Conservation (phyloP, 257 asterid genomes). For the Ilex asprella region DNA sequence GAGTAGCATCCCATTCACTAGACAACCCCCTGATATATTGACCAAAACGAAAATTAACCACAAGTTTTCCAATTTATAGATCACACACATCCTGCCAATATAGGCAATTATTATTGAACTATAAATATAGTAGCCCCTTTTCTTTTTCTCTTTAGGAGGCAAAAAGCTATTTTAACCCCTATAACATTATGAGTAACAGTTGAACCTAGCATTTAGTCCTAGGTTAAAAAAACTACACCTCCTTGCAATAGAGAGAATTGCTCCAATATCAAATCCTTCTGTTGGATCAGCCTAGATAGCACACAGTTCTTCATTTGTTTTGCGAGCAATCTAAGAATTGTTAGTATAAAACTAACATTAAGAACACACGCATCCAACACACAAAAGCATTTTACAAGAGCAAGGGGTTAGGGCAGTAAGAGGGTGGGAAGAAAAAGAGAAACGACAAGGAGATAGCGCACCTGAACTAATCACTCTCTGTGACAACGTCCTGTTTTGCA, state of each 20-base stretch:
- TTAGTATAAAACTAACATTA: not conserved
- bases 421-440: not conserved
- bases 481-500: slow-evolving; percentile 84
- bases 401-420: too few relatives aligned
- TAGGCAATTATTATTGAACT: too few relatives aligned
- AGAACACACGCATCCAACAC: not conserved
- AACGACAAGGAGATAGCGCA: slow-evolving; percentile 17
- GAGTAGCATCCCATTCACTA: slow-evolving; percentile 97
- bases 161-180: too few relatives aligned
- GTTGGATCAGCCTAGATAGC: slow-evolving; percentile 78
- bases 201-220: not conserved
- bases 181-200: not conserved
- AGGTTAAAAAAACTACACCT: slow-evolving; percentile 33
- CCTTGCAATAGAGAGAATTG: slow-evolving; percentile 86
- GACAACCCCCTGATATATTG: slow-evolving; percentile 64
- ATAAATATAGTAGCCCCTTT: too few relatives aligned
- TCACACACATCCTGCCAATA: too few relatives aligned
- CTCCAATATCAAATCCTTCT: slow-evolving; percentile 83
- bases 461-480: slow-evolving; percentile 99
- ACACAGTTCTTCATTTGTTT: slow-evolving; percentile 93
- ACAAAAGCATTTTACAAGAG: too few relatives aligned
- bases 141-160: not conserved
- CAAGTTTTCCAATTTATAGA: not conserved
- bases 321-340: slow-evolving; percentile 72
- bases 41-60: slow-evolving; percentile 1